Base-by-base conservation (phyloP, 1,284 basidiomycete species). In the Ustilago cynodontis region DNA sequence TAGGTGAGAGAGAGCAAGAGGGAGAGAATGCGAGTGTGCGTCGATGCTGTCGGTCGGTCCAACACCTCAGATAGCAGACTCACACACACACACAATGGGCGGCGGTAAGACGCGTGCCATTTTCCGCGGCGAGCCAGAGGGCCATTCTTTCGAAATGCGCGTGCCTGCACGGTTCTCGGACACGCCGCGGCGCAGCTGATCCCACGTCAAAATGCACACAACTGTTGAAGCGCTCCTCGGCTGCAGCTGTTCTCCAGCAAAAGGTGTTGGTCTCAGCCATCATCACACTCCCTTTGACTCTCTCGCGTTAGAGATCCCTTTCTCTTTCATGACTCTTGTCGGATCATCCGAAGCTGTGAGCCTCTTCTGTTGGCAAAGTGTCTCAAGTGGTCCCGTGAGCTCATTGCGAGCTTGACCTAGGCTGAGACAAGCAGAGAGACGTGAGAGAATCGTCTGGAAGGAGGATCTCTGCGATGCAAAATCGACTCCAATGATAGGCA, bases 151-250 rank as follows among this genome's bases (percentile, higher is more conserved):
- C n/a, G 18, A 63, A 35, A 63, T 61, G 68, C 68, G 68, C 68
- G 68, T 65, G 55, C 45, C 62, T 71, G 68, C 68, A 71, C 57
- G 68, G 59, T 61, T 52, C 62, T 71, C 68, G 62, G 68, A 58
- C 47, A 47, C 56, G 57, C 54, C 37, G 53, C 53, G 43, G n/a
- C 22, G 43, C 43, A 20, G 43, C 43, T n/a, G 20, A 41, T 28
- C 11, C n/a, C 41, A 31, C 28, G n/a, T 45, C 43, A 20, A 45
- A 45, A 45, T 45, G 43, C 43, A 45, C 31, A 41, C 5, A 7
- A 7, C 22, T 16, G 2, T 16, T 9, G 43, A 7, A 2, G 1
- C 29, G 59, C 59, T 39, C 22, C 52, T 45, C 22, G n/a, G 43
- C 43, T 37, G 35, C 35, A 37, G 35, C 35, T 37, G 35, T 11